phyloP scores from a whole-genome alignment of 768 basidiomycete genomes.

The Boletus pseudo-olivaceus region DNA sequence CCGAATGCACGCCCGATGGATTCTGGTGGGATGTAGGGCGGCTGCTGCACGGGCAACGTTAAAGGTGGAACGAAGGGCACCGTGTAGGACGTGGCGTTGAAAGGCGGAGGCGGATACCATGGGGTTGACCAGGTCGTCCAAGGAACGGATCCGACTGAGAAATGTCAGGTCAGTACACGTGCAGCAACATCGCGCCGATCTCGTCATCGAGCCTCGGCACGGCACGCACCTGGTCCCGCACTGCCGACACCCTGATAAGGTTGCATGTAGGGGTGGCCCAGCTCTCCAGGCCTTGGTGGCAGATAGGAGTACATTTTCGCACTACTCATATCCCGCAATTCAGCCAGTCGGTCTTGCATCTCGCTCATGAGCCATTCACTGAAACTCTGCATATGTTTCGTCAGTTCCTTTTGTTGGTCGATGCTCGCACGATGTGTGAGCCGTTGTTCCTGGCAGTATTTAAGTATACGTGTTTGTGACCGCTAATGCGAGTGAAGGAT shows the following conservation, averaged over 20 bases:
- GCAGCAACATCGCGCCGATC: neutral
- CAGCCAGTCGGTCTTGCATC: conserved; percentile 1
- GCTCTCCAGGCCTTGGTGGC: neutral
- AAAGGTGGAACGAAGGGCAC: neutral
- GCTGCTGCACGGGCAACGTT: neutral
- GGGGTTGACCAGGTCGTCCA: neutral
- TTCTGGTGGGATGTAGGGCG: neutral
- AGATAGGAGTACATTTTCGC: neutral
- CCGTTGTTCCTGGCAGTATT: conserved; percentile 5
- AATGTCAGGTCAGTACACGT: neutral
- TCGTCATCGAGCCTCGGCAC: neutral
- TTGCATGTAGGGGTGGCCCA: neutral
- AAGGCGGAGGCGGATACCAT: neutral
- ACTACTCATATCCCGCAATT: neutral
- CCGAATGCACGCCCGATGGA: neutral
- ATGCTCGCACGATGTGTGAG: neutral
- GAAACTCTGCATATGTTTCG: neutral
- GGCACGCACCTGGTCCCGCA: neutral
- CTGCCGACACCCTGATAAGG: neutral
- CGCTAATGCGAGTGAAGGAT: neutral
- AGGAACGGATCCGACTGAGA: neutral
- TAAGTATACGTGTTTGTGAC: neutral
- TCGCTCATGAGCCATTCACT: conserved; percentile 10
- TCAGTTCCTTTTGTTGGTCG: conserved; percentile 5
- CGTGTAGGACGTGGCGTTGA: neutral